Evolutionary conservation across 257 asterid species (phyloP).

Genomic region (Anisodus tanguticus): DNA sequence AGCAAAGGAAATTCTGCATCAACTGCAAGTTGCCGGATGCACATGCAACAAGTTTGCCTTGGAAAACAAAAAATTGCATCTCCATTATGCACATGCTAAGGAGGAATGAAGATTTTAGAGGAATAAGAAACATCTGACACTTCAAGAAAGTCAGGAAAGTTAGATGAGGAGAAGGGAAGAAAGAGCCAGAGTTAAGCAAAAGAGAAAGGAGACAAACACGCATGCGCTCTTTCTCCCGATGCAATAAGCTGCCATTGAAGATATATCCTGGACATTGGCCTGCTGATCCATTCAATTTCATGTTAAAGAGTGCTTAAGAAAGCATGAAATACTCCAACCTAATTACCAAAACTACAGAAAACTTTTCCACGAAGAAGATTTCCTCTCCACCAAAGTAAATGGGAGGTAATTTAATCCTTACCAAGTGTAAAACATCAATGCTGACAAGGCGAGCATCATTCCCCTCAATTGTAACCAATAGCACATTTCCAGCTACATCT

Average conservation of each 20-base stretch:
- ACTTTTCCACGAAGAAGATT: slow-evolving; percentile 10
- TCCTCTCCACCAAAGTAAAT: slow-evolving; percentile 17
- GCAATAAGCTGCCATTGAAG: slow-evolving; percentile 99
- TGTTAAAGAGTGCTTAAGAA: slow-evolving; percentile 76
- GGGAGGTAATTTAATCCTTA: slow-evolving; percentile 48
- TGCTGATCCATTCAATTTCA: slow-evolving; percentile 96
- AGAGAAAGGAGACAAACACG: slow-evolving; percentile 99
- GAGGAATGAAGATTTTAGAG: slow-evolving; percentile 23
- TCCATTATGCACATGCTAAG: slow-evolving; percentile 29
- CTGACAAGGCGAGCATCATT: slow-evolving; percentile 97
- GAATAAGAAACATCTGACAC: slow-evolving; percentile 34
- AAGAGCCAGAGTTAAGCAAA: slow-evolving; percentile 85
- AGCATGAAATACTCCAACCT: slow-evolving; percentile 61
- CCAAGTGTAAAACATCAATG: slow-evolving; percentile 98
- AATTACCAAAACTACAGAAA: slow-evolving; percentile 33
- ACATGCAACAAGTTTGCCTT: slow-evolving; percentile 19
- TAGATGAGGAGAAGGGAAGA: slow-evolving; percentile 69
- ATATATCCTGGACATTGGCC: slow-evolving; percentile 95
- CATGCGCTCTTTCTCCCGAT: slow-evolving; percentile 93
- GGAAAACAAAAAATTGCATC: background rate
- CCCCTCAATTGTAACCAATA: slow-evolving; percentile 97
- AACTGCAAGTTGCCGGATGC: slow-evolving; percentile 17
- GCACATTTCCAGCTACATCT: slow-evolving; percentile 98
- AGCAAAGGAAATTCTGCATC: slow-evolving; percentile 22
- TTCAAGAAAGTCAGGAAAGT: slow-evolving; percentile 55